phyloP scores from a whole-genome alignment of 768 basidiomycete species.

The Phaeolepiota aurea region DNA sequence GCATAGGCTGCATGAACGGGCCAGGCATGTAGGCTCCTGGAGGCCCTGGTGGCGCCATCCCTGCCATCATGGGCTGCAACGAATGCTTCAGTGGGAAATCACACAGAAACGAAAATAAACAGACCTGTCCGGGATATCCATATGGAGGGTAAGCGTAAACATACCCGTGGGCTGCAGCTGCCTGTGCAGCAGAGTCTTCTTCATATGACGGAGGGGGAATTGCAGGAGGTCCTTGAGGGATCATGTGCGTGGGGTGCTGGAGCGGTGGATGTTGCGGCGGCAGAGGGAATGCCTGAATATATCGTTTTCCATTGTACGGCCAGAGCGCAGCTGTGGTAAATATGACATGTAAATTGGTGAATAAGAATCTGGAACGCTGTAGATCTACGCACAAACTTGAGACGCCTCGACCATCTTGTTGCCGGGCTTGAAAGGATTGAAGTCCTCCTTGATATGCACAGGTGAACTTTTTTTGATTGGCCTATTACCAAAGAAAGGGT shows the following conservation, averaged over 20 bases:
- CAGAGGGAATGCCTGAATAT: slow-evolving; percentile 67
- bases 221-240: slow-evolving; percentile 57
- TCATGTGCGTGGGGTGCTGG: slow-evolving; percentile 58
- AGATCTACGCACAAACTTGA: slow-evolving; percentile 53
- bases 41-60: slow-evolving; percentile 71
- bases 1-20: slow-evolving; percentile 82
- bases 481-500: slow-evolving; percentile 88
- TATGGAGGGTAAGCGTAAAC: slow-evolving; percentile 75
- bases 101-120: slow-evolving; percentile 13
- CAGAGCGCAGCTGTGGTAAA: slow-evolving; percentile 54
- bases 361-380: no score
- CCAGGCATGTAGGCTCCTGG: slow-evolving; percentile 73
- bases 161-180: slow-evolving; percentile 49
- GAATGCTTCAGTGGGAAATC: slow-evolving; percentile 1
- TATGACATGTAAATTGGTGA: no score
- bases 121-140: slow-evolving; percentile 67
- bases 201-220: slow-evolving; percentile 74
- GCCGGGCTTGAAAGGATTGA: slow-evolving; percentile 91
- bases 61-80: slow-evolving; percentile 73
- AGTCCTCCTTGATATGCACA: slow-evolving; percentile 91
- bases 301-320: slow-evolving; percentile 89
- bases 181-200: slow-evolving; percentile 61
- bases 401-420: slow-evolving; percentile 71
- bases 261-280: slow-evolving; percentile 50
- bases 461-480: slow-evolving; percentile 63